These are phyloP conservation scores for Ogataea angusta DNA, from an alignment of 805 yeast species.

Conservation along the genomic window DNA sequence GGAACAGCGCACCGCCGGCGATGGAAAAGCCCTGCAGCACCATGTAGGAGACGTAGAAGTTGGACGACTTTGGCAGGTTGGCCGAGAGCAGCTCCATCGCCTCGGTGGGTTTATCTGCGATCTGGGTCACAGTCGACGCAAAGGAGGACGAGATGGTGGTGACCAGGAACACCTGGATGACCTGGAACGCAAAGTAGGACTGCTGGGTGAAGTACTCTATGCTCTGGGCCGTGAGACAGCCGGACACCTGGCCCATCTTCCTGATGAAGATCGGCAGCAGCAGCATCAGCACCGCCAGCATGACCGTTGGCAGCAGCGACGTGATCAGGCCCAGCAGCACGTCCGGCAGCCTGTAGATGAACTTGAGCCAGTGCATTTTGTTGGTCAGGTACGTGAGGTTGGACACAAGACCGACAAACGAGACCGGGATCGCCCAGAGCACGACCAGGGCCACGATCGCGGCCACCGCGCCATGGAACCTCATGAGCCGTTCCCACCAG, in stretches of 20 bases:
- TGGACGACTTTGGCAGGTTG: slow-evolving; percentile 71
- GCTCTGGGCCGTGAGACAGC: slow-evolving; percentile 53
- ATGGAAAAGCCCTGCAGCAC: slow-evolving; percentile 66
- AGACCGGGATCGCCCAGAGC: slow-evolving; percentile 76
- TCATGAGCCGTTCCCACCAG: slow-evolving; percentile 72
- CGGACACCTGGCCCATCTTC: slow-evolving; percentile 57
- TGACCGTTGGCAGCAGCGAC: slow-evolving; percentile 64
- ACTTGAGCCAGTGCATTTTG: slow-evolving; percentile 51
- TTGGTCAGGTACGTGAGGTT: slow-evolving; percentile 61
- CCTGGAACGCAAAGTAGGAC: slow-evolving; percentile 66
- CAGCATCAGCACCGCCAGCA: slow-evolving; percentile 63
- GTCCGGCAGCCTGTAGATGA: slow-evolving; percentile 54
- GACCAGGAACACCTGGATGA: slow-evolving; percentile 67
- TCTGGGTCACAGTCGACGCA: slow-evolving; percentile 60
- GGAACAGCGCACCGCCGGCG: slow-evolving; percentile 63
- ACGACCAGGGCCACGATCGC: slow-evolving; percentile 55
- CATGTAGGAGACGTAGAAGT: slow-evolving; percentile 67
- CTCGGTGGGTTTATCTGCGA: slow-evolving; percentile 53
- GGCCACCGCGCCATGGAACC: slow-evolving; percentile 49
- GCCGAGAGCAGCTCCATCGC: slow-evolving; percentile 59
- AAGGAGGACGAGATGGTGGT: slow-evolving; percentile 72
- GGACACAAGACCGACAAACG: slow-evolving; percentile 73
- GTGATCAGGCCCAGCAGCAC: slow-evolving; percentile 60
- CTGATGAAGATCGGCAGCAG: slow-evolving; percentile 64
- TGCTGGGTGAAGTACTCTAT: slow-evolving; percentile 65